Base-by-base conservation (phyloP, 83 land plant species). In the Picea abies region DNA sequence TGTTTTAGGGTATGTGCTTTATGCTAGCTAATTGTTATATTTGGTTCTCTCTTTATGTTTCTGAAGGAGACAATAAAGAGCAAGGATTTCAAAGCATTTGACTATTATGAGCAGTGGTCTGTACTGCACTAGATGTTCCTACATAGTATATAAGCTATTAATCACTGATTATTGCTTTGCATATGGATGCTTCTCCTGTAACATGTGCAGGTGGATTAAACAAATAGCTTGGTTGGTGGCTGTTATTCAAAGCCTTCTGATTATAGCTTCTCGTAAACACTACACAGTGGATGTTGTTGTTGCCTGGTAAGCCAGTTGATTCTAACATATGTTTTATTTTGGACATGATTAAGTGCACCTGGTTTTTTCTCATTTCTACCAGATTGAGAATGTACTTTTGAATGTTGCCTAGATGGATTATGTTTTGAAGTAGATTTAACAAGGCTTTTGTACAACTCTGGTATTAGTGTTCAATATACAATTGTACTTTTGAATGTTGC, bases 231-330 rank as follows among this genome's bases (percentile, higher is more conserved):
- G 97, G 97, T 73, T 89, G 71, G 14, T 85, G 26, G 91, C 88
- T 60, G 80, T 96, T 11, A 79, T 84, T 15, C 96, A 90, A 35
- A 95, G 99, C 79, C 77, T 93, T 10, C 91, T 97, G 81, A 97
- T 97, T 58, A 64, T 97, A 71, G 99, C 99, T 79, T 93, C 99
- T 49, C 94, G 98, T 72, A 97, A 97, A 76, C 99, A 97, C 83
- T 97, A 97, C 87, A 92, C 96, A 0, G 99, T 97, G 49, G 99
- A 97, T 82, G 93, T 97, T 66, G 96, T 95, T 41, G 94, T 97
- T 83, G 99, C 99, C 37, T 97, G 99, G 99, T 96, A 88, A 60
- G 86, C 62, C 25, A 32, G n/a, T 56, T 73, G 11, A 52, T 80
- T 19, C 16, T 2, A 9, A 15, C 9, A 56, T 44, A 22, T 20